These are phyloP conservation scores for Aspergillus saccharolyticus DNA, from an alignment of 495 filamentous ascomycete genomes.

Conservation along the genomic window DNA sequence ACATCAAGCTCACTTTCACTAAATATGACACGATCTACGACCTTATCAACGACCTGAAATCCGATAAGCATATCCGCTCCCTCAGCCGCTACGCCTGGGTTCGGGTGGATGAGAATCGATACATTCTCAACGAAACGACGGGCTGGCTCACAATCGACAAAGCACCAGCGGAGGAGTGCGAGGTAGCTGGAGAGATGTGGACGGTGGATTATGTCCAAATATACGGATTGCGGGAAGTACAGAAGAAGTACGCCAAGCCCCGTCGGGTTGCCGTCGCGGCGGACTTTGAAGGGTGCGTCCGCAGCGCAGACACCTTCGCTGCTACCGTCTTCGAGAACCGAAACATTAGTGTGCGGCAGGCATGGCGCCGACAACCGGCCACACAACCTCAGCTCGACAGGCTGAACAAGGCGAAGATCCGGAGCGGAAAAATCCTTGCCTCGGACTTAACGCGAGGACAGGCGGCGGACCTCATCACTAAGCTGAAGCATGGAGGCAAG, in stretches of 20 bases:
- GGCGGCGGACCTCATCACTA: conserved; percentile 90
- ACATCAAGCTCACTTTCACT: conserved; percentile 55
- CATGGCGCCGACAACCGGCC: conserved; percentile 65
- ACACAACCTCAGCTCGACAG: conserved; percentile 64
- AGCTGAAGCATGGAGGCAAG: conserved; percentile 75
- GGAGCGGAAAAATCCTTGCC: conserved; percentile 49
- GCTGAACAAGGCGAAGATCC: conserved; percentile 60
- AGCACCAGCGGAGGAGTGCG: neutral
- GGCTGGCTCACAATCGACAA: conserved; percentile 59
- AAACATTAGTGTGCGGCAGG: conserved; percentile 52
- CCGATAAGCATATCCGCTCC: conserved; percentile 70
- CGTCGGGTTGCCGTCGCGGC: conserved; percentile 54
- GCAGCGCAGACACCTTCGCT: conserved; percentile 79
- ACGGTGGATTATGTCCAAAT: conserved; percentile 31
- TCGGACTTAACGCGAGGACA: conserved; percentile 68
- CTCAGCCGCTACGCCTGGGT: conserved; percentile 80
- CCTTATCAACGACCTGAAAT: conserved; percentile 74
- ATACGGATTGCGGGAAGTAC: conserved; percentile 23
- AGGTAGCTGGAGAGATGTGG: conserved; percentile 9
- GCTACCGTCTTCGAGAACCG: conserved; percentile 51
- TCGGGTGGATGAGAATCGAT: conserved; percentile 56
- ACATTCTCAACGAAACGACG: conserved; percentile 52
- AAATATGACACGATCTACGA: conserved; percentile 88
- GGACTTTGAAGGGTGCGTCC: conserved; percentile 67
- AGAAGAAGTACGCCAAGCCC: conserved; percentile 52